These are phyloP conservation scores for Blastosporella zonata DNA, from an alignment of 1,284 basidiomycete species.

Conservation along the genomic window DNA sequence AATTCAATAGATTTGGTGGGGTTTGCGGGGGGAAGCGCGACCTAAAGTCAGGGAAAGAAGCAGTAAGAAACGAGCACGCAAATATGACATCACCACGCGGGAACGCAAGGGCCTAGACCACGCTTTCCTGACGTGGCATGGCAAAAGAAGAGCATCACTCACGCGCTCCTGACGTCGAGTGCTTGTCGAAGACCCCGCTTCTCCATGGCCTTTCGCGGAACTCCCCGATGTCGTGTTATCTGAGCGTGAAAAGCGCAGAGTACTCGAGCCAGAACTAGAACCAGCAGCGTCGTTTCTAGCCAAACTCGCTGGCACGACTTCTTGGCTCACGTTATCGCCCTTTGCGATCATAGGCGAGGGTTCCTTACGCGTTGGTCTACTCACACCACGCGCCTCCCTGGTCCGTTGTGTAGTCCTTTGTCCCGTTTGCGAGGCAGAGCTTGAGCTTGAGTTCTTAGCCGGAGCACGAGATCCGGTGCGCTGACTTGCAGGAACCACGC, in stretches of 20 bases:
- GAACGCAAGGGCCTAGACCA: background rate
- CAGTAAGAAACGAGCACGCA: constrained; percentile 1
- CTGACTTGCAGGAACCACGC: background rate
- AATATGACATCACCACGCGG: constrained; percentile 9
- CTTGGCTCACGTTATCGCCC: constrained; percentile 3
- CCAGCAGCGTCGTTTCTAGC: constrained; percentile 1
- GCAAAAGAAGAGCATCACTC: constrained; percentile 14
- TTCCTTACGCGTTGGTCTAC: constrained; percentile 6
- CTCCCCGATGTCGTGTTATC: constrained; percentile 10
- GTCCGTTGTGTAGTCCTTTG: background rate
- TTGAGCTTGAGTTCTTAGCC: constrained; percentile 12
- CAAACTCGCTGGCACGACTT: background rate
- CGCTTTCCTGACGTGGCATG: constrained; percentile 11
- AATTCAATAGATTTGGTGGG: constrained; percentile 49
- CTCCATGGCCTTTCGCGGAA: constrained; percentile 5
- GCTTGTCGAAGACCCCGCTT: constrained; percentile 3
- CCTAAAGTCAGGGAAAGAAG: constrained; percentile 9
- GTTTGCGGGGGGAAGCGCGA: constrained; percentile 18
- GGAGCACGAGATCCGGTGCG: constrained; percentile 6
- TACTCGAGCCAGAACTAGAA: constrained; percentile 9
- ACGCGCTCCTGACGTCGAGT: constrained; percentile 13
- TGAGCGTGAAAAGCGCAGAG: constrained; percentile 8
- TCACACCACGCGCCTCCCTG: constrained; percentile 2
- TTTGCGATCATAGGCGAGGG: background rate
- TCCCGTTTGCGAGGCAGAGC: constrained; percentile 9